These are phyloP conservation scores for Stentor roeselii DNA, from an alignment of 73 alveolate species.

Conservation along the genomic window DNA sequence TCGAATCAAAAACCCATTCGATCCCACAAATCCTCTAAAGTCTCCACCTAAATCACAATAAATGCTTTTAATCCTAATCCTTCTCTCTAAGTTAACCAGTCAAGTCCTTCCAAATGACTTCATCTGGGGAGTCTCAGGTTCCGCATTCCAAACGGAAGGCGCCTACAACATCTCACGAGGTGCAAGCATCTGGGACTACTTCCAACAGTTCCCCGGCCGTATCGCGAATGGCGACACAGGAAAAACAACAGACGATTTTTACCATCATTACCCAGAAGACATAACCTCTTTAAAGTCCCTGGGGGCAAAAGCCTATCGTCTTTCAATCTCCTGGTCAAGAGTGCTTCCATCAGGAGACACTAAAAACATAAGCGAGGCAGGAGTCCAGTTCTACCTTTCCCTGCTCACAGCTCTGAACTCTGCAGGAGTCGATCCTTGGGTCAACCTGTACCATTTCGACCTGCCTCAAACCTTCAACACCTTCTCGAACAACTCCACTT, in stretches of 20 bases:
- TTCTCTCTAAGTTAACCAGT: too few species aligned
- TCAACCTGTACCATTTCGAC: background rate
- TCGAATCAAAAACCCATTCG: too few species aligned
- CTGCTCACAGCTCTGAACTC: background rate
- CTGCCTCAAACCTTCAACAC: background rate
- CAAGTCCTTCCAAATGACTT: too few species aligned
- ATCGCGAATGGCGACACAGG: slow-evolving; percentile 14
- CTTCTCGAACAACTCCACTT: background rate
- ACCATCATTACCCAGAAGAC: slow-evolving; percentile 16
- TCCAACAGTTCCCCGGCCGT: slow-evolving; percentile 27
- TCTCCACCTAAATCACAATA: too few species aligned
- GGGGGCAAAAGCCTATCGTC: background rate
- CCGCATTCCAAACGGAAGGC: slow-evolving; percentile 41
- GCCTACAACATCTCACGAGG: slow-evolving; percentile 32
- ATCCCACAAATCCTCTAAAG: too few species aligned
- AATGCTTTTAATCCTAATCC: too few species aligned
- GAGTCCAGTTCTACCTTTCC: slow-evolving; percentile 1
- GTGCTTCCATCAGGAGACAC: background rate
- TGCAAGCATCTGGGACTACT: slow-evolving; percentile 40
- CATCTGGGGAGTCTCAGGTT: slow-evolving; percentile 36
- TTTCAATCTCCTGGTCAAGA: slow-evolving; percentile 12
- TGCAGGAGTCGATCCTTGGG: slow-evolving; percentile 6
- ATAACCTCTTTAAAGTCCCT: background rate
- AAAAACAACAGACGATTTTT: slow-evolving; percentile 4
- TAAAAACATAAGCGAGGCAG: background rate